A percentile compares a stretch with the other conserved stretches of the same genome.
Conservation (phyloP, 1,284 basidiomycete genomes). For the Chalciporus sp. region DNA sequence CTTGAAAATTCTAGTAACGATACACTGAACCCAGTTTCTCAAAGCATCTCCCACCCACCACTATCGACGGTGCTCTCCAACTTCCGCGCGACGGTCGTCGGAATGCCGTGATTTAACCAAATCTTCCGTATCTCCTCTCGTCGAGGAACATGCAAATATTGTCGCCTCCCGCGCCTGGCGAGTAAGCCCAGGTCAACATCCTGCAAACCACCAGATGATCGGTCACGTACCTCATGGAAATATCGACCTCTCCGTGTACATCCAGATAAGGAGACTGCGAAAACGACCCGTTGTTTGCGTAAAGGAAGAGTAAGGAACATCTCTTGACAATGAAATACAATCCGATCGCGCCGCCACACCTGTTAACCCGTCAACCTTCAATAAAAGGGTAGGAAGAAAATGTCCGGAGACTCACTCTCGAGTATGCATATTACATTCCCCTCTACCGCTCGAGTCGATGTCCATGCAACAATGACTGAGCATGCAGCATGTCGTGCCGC, state of each 20-base stretch:
- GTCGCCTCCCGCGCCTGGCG: slow-evolving; percentile 71
- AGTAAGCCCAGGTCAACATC: neutral
- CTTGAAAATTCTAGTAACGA: neutral
- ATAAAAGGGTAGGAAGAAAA: slow-evolving; percentile 7
- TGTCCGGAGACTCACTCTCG: slow-evolving; percentile 80
- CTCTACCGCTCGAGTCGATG: slow-evolving; percentile 60
- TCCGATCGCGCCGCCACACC: slow-evolving; percentile 89
- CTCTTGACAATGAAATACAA: slow-evolving; percentile 92
- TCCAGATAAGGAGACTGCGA: slow-evolving; percentile 92
- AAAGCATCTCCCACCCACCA: slow-evolving; percentile 92
- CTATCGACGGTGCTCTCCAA: slow-evolving; percentile 88
- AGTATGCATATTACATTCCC: slow-evolving; percentile 95
- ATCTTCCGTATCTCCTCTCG: slow-evolving; percentile 92
- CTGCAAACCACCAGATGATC: slow-evolving; percentile 38
- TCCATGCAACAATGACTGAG: slow-evolving; percentile 94
- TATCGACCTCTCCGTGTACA: slow-evolving; percentile 92
- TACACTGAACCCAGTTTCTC: slow-evolving; percentile 9
- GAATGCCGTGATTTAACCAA: slow-evolving; percentile 90
- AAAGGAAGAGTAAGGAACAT: slow-evolving; percentile 91
- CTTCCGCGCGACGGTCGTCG: slow-evolving; percentile 88
- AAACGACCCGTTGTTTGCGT: slow-evolving; percentile 88
- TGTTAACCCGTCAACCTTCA: slow-evolving; percentile 34
- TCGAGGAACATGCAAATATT: slow-evolving; percentile 83
- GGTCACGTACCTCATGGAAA: slow-evolving; percentile 79
- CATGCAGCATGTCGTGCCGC: slow-evolving; percentile 88